Evolutionary conservation across 371 early-diverging fungal genomes (phyloP).

Genomic region (Saksenaea oblongispora): DNA sequence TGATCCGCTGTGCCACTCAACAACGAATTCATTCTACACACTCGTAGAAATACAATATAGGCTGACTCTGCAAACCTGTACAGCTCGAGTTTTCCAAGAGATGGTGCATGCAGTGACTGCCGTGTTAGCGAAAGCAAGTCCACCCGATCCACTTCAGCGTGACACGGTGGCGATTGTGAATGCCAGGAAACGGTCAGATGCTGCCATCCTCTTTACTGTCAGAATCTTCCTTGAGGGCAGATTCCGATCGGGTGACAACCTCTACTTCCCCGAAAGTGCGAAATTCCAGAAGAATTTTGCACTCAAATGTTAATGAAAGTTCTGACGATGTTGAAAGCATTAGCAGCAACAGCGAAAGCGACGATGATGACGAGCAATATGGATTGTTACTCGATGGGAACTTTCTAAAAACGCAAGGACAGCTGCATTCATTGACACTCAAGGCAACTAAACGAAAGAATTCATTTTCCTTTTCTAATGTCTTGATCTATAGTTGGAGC

Average conservation of each 20-base stretch:
- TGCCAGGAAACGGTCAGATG: neutral
- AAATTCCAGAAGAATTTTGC: neutral
- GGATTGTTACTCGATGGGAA: neutral
- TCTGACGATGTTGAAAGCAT: neutral
- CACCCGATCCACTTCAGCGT: no score
- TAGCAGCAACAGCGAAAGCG: neutral
- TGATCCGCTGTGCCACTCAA: no score
- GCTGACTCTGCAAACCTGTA: no score
- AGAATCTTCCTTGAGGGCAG: slow-evolving; percentile 17
- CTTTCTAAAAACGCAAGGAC: neutral
- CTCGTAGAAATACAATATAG: no score
- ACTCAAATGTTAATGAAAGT: neutral
- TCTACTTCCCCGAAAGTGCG: neutral
- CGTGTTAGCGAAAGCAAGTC: no score
- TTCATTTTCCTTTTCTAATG: neutral
- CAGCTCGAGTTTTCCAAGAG: no score
- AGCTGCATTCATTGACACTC: slow-evolving; percentile 15
- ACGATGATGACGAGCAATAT: slow-evolving; percentile 2
- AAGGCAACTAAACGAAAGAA: slow-evolving; percentile 3
- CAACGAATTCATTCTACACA: no score
- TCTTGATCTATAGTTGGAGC: slow-evolving; percentile 10
- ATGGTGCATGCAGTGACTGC: no score
- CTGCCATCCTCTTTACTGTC: slow-evolving; percentile 30
- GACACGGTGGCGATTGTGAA: neutral
- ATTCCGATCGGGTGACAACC: neutral